Conservation (phyloP, 768 basidiomycete genomes). For the Lenzites betulinus region DNA sequence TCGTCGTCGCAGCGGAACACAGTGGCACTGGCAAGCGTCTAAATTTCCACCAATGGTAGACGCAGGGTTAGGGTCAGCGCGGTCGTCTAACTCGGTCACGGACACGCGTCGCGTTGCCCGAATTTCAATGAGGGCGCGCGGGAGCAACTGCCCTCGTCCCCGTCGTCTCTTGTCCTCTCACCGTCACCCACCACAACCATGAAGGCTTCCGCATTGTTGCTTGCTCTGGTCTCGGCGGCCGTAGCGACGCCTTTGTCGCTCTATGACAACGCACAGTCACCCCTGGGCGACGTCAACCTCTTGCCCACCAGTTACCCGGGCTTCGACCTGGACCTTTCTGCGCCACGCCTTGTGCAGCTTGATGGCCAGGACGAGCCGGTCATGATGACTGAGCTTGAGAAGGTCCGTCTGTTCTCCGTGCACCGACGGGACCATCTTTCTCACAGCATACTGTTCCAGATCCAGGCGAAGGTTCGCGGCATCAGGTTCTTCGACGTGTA, state of each 20-base stretch:
- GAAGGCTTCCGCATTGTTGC: conserved; percentile 50
- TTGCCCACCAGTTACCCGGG: conserved; percentile 47
- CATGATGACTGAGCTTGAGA: conserved; percentile 89
- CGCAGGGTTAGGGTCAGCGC: conserved; percentile 5
- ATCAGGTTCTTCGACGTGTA: conserved; percentile 88
- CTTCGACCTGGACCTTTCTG: conserved; percentile 72
- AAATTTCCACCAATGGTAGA: not conserved
- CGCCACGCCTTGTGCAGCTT: conserved; percentile 73
- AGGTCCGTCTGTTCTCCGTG: conserved; percentile 47
- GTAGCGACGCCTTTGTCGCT: conserved; percentile 41
- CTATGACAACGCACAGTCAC: conserved; percentile 38
- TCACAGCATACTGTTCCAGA: conserved; percentile 43
- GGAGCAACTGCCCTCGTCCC: conserved; percentile 8
- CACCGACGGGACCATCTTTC: conserved; percentile 9
- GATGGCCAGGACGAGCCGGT: conserved; percentile 62
- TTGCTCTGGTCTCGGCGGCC: conserved; percentile 47
- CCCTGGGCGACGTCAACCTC: conserved; percentile 37
- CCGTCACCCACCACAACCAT: conserved; percentile 34
- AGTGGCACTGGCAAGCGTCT: conserved; percentile 5
- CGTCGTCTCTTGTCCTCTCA: conserved; percentile 5
- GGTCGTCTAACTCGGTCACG: not conserved
- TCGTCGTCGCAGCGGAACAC: not conserved
- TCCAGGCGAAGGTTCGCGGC: conserved; percentile 75
- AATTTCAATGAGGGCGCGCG: not conserved
- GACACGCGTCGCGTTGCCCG: conserved; percentile 3